Base-by-base conservation (phyloP, 2,329 filamentous ascomycete species). In the Sporothrix brunneoviolacea region DNA sequence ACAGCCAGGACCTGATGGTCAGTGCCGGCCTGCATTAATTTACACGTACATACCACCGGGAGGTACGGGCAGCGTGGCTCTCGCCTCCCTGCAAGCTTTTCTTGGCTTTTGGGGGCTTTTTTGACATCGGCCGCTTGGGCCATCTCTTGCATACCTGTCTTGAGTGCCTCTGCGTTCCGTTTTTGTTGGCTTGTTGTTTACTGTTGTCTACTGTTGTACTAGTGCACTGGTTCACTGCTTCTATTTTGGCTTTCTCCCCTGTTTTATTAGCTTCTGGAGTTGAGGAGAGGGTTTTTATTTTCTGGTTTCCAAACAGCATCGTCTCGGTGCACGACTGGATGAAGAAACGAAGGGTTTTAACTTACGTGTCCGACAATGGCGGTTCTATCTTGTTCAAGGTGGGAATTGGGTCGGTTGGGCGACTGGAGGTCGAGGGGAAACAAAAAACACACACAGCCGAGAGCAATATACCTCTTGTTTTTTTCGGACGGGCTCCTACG, bases 1-100 rank as follows among this genome's bases (percentile, higher is more conserved):
- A 62, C 3, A 52, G 51, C 8, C 61, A 62, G 33, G 59, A 64
- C 21, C 50, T 65, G 30, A 61, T 65, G 52, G 60, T 52, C 13
- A 57, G 52, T 8, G 56, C 58, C 8, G 59, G 60, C n/a, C 51
- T 65, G 46, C 55, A 54, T 10, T 53, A 47, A 50, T 51, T 32
- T 36, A 15, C 16, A 18, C 36, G 36, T 49, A 43, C 50, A 52
- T 48, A 52, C 44, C 30, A 37, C 33, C 10, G 19, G 32, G 42
- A 27, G 8, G 16, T n/a, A n/a, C n/a, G n/a, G n/a, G n/a, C n/a
- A n/a, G n/a, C n/a, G n/a, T n/a, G n/a, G n/a, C n/a, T n/a, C n/a
- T n/a, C n/a, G n/a, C n/a, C n/a, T n/a, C n/a, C n/a, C n/a, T n/a
- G 27, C 32, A 28, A 40, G 33, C 33, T 36, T 36, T 40, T 7